Percentiles rank a stretch among this genome's conserved stretches.
phyloP scores from a whole-genome alignment of 2,329 filamentous ascomycete species.

The Penicillium sp. region DNA sequence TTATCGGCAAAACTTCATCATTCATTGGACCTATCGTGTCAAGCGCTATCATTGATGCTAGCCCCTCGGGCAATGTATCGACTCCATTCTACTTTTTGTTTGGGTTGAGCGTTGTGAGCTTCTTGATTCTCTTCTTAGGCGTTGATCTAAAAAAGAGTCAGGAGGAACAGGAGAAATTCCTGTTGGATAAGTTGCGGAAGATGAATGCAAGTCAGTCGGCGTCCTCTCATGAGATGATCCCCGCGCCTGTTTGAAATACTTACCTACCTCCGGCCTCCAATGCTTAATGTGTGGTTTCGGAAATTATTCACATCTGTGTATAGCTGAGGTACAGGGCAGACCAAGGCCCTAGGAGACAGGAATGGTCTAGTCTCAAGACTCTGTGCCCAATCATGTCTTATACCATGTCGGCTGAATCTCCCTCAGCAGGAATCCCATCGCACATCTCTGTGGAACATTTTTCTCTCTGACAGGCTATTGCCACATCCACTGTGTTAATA shows the following conservation, averaged over 20 bases:
- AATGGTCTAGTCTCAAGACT: no score
- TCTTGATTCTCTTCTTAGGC: conserved; percentile 55
- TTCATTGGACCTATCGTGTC: conserved; percentile 71
- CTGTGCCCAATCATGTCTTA: no score
- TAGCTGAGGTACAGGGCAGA: no score
- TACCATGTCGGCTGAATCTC: no score
- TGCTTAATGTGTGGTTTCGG: no score
- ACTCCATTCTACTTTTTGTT: conserved; percentile 69
- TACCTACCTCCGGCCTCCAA: no score
- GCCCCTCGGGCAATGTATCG: conserved; percentile 56
- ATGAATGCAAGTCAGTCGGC: conserved; percentile 11
- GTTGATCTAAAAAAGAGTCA: conserved; percentile 64
- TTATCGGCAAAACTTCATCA: conserved; percentile 68
- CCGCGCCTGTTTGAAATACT: neutral
- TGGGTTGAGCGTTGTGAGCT: conserved; percentile 59
- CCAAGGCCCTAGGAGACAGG: no score
- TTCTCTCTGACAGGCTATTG: no score
- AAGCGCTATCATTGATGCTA: conserved; percentile 68
- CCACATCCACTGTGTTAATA: no score
- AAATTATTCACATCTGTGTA: no score
- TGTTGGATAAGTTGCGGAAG: conserved; percentile 40
- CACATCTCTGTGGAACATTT: no score
- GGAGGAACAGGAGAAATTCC: conserved; percentile 59
- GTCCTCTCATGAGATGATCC: conserved; percentile 3
- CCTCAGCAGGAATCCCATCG: no score